A percentile compares a stretch with the other conserved stretches of the same genome.
Conservation (phyloP, 495 filamentous ascomycete species). For the Trichoderma gamsii region DNA sequence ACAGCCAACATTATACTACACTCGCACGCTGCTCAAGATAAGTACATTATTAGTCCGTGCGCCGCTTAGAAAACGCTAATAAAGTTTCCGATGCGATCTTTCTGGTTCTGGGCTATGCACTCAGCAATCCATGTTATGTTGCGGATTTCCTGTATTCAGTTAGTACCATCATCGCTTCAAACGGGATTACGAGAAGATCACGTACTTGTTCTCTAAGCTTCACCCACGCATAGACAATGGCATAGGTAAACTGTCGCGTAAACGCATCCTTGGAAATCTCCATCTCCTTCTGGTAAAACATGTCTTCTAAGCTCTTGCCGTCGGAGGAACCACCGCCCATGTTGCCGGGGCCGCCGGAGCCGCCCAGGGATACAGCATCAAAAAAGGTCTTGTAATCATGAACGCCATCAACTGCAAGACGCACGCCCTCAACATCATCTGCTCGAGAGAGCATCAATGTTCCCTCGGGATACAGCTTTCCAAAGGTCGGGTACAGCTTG, state of each 20-base stretch:
- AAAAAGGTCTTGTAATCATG: slow-evolving; percentile 91
- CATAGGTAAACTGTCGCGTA: slow-evolving; percentile 91
- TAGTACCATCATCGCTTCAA: background rate
- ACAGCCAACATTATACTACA: background rate
- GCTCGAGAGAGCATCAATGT: slow-evolving; percentile 91
- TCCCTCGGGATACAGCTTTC: slow-evolving; percentile 85
- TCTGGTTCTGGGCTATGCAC: slow-evolving; percentile 99
- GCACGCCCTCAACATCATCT: slow-evolving; percentile 89
- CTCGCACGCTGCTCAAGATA: background rate
- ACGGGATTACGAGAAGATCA: slow-evolving; percentile 16
- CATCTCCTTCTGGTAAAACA: slow-evolving; percentile 99
- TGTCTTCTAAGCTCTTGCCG: slow-evolving; percentile 86
- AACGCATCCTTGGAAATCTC: slow-evolving; percentile 92
- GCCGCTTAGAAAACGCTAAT: slow-evolving; percentile 76
- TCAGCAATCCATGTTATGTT: slow-evolving; percentile 99
- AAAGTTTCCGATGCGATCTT: slow-evolving; percentile 96
- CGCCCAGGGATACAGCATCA: slow-evolving; percentile 80
- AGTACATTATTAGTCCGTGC: background rate
- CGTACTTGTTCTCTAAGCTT: slow-evolving; percentile 94
- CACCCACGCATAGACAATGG: slow-evolving; percentile 96
- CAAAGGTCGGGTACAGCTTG: slow-evolving; percentile 93
- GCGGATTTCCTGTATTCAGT: slow-evolving; percentile 68
- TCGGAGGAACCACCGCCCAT: slow-evolving; percentile 71
- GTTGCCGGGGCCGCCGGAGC: slow-evolving; percentile 66
- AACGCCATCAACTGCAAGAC: slow-evolving; percentile 86